Base-by-base conservation (phyloP, 1,284 basidiomycete genomes). In the Trametes hirsuta region DNA sequence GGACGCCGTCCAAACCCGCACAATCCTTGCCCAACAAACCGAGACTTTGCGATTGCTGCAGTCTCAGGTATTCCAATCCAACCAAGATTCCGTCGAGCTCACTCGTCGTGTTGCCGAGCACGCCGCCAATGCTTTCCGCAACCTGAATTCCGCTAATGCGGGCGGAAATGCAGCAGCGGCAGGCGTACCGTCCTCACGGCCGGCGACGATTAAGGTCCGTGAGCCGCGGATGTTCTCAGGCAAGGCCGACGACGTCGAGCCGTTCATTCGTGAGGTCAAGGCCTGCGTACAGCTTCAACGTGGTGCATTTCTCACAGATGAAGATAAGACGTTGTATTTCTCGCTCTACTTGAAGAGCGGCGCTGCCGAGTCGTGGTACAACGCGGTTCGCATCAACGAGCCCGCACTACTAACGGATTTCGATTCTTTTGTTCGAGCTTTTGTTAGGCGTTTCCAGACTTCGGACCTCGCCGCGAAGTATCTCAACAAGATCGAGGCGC, bases 361-460 rank as follows among this genome's bases (percentile, higher is more conserved):
- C 34, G 39, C 18, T 8, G 64, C 68, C 12, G 59, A 62, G 40
- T 57, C 40, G 0, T 70, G 69, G 69, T 69, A 53, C 54, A 54
- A 34, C 5, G 51, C 67, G 1, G 18, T 69, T 21, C 11, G 47
- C 3, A 10, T 58, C 0, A 53, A 68, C n/a, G 72, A 66, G 51
- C 58, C 55, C 6, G 46, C 24, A 3, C 70, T 74, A n/a, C 25
- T 72, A 15, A 42, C 45, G 1, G 55, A 67, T 11, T 76, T 73
- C 42, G 42, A 53, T 34, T 63, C 58, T 3, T 70, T 73, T 18
- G 72, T 75, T 24, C 63, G 61, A 5, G 69, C 73, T 21, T 65
- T 71, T n/a, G 62, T 72, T 11, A 30, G 40, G 42, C 47, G 46
- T 22, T 55, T 61, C 46, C 35, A 58, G 30, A 44, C 55, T 37